phyloP scores from a whole-genome alignment of 108 stramenopile genomes.

The Hondaea fermentalgiana region DNA sequence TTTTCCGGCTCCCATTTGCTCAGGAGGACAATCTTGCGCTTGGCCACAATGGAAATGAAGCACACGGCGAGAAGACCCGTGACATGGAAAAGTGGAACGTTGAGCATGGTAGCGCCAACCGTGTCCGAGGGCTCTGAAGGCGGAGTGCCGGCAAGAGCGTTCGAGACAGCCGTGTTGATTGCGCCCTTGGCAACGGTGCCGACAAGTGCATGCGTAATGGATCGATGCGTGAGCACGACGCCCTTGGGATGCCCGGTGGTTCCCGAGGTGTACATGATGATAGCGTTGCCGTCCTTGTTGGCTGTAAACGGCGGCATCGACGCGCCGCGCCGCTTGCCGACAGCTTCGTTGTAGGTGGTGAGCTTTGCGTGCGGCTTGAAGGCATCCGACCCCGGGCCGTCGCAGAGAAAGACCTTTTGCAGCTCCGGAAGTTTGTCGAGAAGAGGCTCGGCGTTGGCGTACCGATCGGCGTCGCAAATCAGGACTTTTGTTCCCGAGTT shows the following conservation, averaged over 20 bases:
- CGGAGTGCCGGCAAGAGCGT: neutral
- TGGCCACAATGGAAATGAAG: neutral
- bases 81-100: conserved; percentile 4
- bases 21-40: conserved; percentile 17
- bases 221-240: conserved; percentile 25
- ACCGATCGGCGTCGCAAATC: neutral
- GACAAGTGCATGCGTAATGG: conserved; percentile 32
- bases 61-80: neutral
- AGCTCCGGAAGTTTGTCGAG: neutral
- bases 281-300: neutral
- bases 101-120: neutral
- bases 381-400: neutral
- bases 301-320: neutral
- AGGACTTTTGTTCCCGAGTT: neutral
- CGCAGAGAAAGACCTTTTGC: neutral
- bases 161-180: neutral
- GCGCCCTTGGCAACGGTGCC: conserved; percentile 14
- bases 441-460: neutral
- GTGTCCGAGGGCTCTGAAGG: neutral
- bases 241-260: conserved; percentile 38
- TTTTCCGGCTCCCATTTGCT: neutral
- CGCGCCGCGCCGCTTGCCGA: neutral
- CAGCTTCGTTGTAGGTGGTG: neutral
- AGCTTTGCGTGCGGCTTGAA: neutral
- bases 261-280: conserved; percentile 34